phyloP scores from a whole-genome alignment of 1,284 basidiomycete genomes.

The Kwoniella shivajii region DNA sequence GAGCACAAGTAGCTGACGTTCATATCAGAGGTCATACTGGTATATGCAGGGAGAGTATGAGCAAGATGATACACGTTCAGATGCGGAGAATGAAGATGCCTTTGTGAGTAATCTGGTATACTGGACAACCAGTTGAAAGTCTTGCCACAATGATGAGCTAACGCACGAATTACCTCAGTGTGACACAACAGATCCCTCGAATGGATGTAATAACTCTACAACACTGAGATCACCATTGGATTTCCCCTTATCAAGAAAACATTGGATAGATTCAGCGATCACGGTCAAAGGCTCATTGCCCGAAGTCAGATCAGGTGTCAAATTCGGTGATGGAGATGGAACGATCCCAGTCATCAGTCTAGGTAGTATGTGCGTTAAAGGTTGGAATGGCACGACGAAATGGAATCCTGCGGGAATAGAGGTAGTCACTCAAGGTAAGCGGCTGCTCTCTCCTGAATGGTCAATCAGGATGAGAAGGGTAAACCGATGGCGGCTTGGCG shows the following conservation, averaged over 20 bases:
- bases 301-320: constrained; percentile 79
- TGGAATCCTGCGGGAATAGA: constrained; percentile 94
- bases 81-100: constrained; percentile 53
- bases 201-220: constrained; percentile 54
- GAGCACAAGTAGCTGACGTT: constrained; percentile 15
- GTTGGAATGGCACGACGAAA: constrained; percentile 78
- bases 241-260: constrained; percentile 63
- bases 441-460: not conserved
- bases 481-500: no score
- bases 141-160: no score
- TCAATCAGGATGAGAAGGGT: not conserved
- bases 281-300: constrained; percentile 67
- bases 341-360: constrained; percentile 88
- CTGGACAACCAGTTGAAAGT: not conserved
- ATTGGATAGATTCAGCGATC: constrained; percentile 82
- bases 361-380: constrained; percentile 93
- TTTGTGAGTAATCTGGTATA: constrained; percentile 27
- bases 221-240: constrained; percentile 61
- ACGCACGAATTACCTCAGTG: constrained; percentile 53
- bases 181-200: constrained; percentile 43
- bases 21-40: constrained; percentile 56
- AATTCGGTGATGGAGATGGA: constrained; percentile 92
- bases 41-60: constrained; percentile 72
- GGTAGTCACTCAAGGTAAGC: constrained; percentile 76
- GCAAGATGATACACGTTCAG: constrained; percentile 64